A percentile compares a stretch with the other conserved stretches of the same genome.
These are phyloP conservation scores for Fusarium coffeatum DNA, from an alignment of 2,329 filamentous ascomycete species.

Conservation along the genomic window DNA sequence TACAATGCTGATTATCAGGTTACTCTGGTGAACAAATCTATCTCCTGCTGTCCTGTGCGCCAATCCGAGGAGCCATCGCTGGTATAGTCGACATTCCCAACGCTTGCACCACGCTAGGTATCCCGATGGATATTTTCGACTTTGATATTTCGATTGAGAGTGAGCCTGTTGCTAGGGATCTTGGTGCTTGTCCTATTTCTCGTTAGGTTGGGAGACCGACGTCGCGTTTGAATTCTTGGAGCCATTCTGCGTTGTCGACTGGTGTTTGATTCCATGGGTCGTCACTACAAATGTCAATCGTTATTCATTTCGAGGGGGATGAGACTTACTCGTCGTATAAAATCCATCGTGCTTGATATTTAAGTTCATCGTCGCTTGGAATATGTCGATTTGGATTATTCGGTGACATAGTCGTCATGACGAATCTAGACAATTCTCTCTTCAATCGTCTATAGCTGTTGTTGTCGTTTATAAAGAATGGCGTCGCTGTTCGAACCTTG, in stretches of 20 bases:
- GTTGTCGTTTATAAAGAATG: conserved; percentile 40
- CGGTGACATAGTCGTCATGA: conserved; percentile 36
- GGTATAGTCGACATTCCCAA: conserved; percentile 94
- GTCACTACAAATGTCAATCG: conserved; percentile 18
- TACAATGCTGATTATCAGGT: conserved; percentile 18
- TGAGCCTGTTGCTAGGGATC: conserved; percentile 55
- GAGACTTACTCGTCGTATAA: conserved; percentile 35
- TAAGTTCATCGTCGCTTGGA: conserved; percentile 32
- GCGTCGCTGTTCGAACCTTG: conserved; percentile 28
- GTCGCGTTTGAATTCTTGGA: conserved; percentile 39
- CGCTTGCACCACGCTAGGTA: conserved; percentile 86
- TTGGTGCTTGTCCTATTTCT: conserved; percentile 42
- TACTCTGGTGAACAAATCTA: conserved; percentile 83
- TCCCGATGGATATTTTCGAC: conserved; percentile 95
- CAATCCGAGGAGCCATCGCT: conserved; percentile 87
- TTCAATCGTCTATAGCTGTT: conserved; percentile 36
- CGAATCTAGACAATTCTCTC: conserved; percentile 29
- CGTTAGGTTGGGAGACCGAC: conserved; percentile 25
- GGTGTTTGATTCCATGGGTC: conserved; percentile 43
- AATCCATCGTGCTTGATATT: conserved; percentile 37
- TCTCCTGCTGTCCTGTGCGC: conserved; percentile 84
- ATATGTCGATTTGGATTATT: conserved; percentile 38
- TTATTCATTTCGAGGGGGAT: too few species aligned
- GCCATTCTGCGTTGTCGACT: conserved; percentile 39
- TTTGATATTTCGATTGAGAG: conserved; percentile 83